Base-by-base conservation (phyloP, 495 filamentous ascomycete species). In the Letharia columbiana region DNA sequence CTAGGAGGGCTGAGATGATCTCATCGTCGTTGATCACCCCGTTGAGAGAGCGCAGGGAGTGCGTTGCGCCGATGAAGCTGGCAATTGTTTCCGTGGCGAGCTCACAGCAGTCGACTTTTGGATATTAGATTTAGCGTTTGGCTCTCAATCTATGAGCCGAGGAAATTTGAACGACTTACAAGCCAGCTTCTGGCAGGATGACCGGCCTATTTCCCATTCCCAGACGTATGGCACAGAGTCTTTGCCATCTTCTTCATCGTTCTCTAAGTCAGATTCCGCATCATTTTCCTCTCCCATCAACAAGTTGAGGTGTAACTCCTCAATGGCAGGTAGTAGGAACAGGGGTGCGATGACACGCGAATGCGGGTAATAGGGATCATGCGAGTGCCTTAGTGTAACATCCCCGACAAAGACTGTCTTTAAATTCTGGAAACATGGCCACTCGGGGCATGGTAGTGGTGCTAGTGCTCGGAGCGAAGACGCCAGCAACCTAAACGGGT, bases 401-500 rank as follows among this genome's bases (percentile, higher is more conserved):
- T 4, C 0, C 23, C 49, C 49, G 7, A 54, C 49, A 10, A 28
- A 31, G 9, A 54, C 49, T 31, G 1, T 54, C 49, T 31, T 54
- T 11, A 54, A 9, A 13, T 31, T 31, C 15, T 54, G 49, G 28
- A 54, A 54, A 54, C n/a, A 54, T 31, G n/a, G 49, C 49, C 49
- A 54, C 15, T 31, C 6, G 49, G 28, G 23, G 10, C 9, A 31
- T 11, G 49, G 49, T 9, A 54, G 49, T 31, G 49, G 49, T 15
- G 49, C n/a, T 31, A 54, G 49, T 31, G 49, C 49, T 13, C 49
- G 49, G 49, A 54, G 49, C 49, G 49, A 33, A 54, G 49, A 54
- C 1, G 49, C 49, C 23, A 54, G 15, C 28, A 54, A 1, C 10
- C 23, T 54, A 54, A 54, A 54, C 0, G n/a, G 49, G 23, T 54